phyloP scores from a whole-genome alignment of 2,329 filamentous ascomycete genomes.

The Pseudogymnoascus verrucosus region DNA sequence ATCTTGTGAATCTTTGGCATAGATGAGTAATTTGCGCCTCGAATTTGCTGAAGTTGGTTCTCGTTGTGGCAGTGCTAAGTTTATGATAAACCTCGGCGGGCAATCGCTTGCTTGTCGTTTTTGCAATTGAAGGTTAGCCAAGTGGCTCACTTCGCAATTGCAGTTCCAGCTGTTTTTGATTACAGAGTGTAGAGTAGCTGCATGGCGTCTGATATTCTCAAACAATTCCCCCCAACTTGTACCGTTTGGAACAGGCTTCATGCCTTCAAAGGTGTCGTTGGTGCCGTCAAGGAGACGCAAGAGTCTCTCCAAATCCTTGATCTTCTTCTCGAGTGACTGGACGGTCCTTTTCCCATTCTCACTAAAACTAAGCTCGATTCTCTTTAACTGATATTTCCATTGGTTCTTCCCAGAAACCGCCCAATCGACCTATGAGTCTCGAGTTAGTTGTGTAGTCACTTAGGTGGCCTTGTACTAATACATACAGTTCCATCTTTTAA shows the following conservation, averaged over 20 bases:
- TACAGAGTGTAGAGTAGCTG: conserved; percentile 18
- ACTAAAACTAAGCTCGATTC: conserved; percentile 20
- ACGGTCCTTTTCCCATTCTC: conserved; percentile 17
- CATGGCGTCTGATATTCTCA: conserved; percentile 19
- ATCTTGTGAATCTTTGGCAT: neutral
- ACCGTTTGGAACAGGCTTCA: neutral
- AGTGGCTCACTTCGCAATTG: conserved; percentile 16
- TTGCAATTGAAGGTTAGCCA: conserved; percentile 18
- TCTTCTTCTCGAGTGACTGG: conserved; percentile 16
- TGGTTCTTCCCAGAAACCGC: conserved; percentile 15
- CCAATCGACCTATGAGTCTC: conserved; percentile 19
- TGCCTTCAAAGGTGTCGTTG: neutral
- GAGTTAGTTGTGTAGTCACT: conserved; percentile 1
- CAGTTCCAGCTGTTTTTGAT: conserved; percentile 20
- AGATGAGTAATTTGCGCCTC: conserved; percentile 4
- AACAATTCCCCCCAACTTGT: neutral
- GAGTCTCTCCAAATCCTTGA: conserved; percentile 15
- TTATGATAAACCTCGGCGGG: conserved; percentile 15
- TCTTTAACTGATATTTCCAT: conserved; percentile 22
- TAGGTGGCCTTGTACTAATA: neutral
- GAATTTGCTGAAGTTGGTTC: neutral
- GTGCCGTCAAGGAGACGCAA: neutral
- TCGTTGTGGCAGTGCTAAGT: conserved; percentile 11
- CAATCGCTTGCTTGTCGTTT: conserved; percentile 15
- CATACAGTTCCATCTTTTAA: conserved; percentile 21